phyloP scores from a whole-genome alignment of 1,284 basidiomycete genomes.

The Tilletia indica region DNA sequence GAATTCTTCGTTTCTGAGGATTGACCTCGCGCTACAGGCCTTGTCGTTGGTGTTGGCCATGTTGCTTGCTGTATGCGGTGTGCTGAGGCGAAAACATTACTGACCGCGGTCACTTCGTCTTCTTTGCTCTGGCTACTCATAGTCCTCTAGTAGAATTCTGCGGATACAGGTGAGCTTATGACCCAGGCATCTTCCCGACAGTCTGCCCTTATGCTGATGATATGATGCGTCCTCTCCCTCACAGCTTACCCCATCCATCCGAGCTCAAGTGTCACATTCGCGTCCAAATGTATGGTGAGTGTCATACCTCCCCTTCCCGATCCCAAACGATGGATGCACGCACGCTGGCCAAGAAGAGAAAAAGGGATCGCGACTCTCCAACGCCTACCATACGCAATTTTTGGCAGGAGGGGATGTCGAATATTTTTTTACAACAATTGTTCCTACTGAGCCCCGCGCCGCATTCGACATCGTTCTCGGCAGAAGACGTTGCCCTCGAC shows the following conservation, averaged over 20 bases:
- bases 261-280: conserved; percentile 93
- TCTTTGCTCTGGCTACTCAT: conserved; percentile 26
- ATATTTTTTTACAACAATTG: conserved; percentile 45
- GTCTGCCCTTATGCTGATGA: no score
- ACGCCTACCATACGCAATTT: conserved; percentile 10
- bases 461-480: no score
- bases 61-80: no score
- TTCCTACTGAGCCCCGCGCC: conserved; percentile 53
- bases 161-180: conserved; percentile 75
- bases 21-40: conserved; percentile 11
- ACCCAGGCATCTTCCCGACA: no score
- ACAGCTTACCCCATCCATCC: conserved; percentile 89
- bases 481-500: no score
- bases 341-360: conserved; percentile 33
- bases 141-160: conserved; percentile 99
- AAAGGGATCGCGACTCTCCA: conserved; percentile 37
- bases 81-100: background rate
- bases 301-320: background rate
- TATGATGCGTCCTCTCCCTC: conserved; percentile 18
- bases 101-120: background rate
- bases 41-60: background rate
- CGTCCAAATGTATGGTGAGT: conserved; percentile 97
- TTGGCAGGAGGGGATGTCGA: conserved; percentile 21
- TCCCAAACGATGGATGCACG: conserved; percentile 6
- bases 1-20: conserved; percentile 57